Evolutionary conservation across 345 rosid species (phyloP), one percentile per base, ranked within the genome.

Genomic region (Brassica cretica): DNA sequence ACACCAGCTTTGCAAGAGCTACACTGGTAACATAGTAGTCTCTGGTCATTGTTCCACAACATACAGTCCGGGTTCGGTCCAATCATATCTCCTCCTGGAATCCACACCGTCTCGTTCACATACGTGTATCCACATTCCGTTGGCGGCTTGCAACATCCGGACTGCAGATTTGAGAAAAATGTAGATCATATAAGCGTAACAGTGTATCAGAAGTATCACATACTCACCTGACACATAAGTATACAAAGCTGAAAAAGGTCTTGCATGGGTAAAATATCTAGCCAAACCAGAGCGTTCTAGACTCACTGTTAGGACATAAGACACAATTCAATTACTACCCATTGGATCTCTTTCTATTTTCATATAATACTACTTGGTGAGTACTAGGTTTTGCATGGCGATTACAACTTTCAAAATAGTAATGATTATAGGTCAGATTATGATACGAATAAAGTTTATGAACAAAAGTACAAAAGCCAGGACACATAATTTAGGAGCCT

Each of bases 101-200:
- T 35, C 99, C 98, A 95, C 0, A 30, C 29, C 0, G 99, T 93
- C 88, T 91, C 99, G 79, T 91, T 95, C 78, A 53, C 58, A 44
- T 93, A 95, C 16, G 65, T 70, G 73, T 44, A 93, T 6, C 94
- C 94, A 66, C 98, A 95, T 2, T 87, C 93, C 9, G 92, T 80
- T 5, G 96, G 98, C 3, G 98, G 98, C 86, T 93, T 95, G 85
- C 99, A 95, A 81, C 99, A 95, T 70, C 99, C 96, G 0, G 97
- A 93, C 99, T 95, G 71, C 74, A 18, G 1, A 64, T 3, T 55
- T 11, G n/a, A 56, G 30, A 58, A 16, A 67, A 12, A 78, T 10
- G 79, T 16, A 65, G 0, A 60, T 69, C 71, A 19, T 44, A 25
- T 18, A 9, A 72, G 35, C 9, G 3, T 8, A 35, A 35, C 39